Evolutionary conservation across 2,329 filamentous ascomycete genomes (phyloP).

Genomic region (Diaporthe amygdali): DNA sequence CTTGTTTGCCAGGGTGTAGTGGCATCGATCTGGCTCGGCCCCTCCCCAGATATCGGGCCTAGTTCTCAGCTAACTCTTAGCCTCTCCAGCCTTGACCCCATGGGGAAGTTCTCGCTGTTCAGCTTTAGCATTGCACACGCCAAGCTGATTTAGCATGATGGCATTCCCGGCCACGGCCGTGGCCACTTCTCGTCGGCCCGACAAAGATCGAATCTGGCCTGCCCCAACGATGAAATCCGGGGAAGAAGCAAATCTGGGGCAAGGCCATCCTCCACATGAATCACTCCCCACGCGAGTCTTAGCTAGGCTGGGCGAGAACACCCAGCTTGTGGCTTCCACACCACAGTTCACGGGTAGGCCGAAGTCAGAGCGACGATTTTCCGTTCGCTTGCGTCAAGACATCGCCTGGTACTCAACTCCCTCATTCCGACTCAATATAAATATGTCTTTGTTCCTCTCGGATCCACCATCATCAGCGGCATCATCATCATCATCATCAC

Average conservation of each 20-base stretch:
- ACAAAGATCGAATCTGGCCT: background rate
- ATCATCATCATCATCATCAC: background rate
- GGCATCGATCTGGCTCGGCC: background rate
- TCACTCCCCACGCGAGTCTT: background rate
- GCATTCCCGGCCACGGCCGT: background rate
- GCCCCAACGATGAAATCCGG: background rate
- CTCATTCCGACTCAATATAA: background rate
- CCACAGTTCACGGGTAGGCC: background rate
- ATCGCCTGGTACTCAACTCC: background rate
- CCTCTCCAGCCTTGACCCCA: slow-evolving; percentile 4
- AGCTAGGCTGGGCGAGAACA: background rate
- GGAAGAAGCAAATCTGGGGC: slow-evolving; percentile 8
- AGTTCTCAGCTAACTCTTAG: slow-evolving; percentile 8
- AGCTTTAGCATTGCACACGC: background rate
- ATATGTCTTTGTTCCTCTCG: background rate
- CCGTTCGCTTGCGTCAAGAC: background rate
- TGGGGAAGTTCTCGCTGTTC: slow-evolving; percentile 10
- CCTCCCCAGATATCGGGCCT: background rate
- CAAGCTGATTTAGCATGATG: background rate
- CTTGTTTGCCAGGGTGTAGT: background rate
- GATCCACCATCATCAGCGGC: background rate
- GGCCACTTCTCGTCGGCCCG: background rate
- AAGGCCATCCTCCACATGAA: background rate
- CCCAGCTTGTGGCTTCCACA: background rate
- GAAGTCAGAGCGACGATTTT: slow-evolving; percentile 7